Percentiles rank a stretch among this genome's conserved stretches.
Conservation (phyloP, 1,284 basidiomycete genomes). For the Puccinia coronata region DNA sequence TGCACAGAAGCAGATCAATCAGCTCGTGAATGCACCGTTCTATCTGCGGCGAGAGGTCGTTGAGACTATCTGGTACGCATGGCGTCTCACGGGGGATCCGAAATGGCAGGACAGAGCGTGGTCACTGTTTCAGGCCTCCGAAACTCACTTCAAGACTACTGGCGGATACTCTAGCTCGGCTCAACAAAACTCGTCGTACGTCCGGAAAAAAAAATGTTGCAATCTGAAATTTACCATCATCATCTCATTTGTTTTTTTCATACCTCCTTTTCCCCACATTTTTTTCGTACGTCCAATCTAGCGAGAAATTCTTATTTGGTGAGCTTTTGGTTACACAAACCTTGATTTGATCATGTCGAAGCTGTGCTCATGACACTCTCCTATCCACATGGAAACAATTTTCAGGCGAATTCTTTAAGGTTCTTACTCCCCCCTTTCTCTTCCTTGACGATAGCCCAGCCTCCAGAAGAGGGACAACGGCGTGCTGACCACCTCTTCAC, state of each 20-base stretch:
- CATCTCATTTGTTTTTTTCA: too few relatives aligned
- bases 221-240: too few relatives aligned
- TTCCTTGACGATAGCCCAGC: not conserved
- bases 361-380: too few relatives aligned
- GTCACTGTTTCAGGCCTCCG: constrained; percentile 32
- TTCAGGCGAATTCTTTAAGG: constrained; percentile 42
- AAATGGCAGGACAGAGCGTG: constrained; percentile 63
- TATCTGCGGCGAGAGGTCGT: constrained; percentile 63
- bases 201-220: too few relatives aligned
- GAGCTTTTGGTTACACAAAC: not conserved
- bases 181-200: not conserved
- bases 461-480: too few relatives aligned
- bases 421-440: not conserved
- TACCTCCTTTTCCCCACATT: not conserved
- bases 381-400: too few relatives aligned
- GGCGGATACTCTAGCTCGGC: constrained; percentile 10
- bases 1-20: too few relatives aligned
- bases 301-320: constrained; percentile 40
- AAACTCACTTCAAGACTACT: constrained; percentile 28
- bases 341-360: too few relatives aligned
- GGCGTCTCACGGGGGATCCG: constrained; percentile 69
- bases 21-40: too few relatives aligned
- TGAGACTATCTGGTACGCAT: constrained; percentile 71
- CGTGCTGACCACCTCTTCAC: too few relatives aligned
- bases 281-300: not conserved